Conservation (phyloP, 2,329 filamentous ascomycete genomes). For the Aureobasidium zeae region DNA sequence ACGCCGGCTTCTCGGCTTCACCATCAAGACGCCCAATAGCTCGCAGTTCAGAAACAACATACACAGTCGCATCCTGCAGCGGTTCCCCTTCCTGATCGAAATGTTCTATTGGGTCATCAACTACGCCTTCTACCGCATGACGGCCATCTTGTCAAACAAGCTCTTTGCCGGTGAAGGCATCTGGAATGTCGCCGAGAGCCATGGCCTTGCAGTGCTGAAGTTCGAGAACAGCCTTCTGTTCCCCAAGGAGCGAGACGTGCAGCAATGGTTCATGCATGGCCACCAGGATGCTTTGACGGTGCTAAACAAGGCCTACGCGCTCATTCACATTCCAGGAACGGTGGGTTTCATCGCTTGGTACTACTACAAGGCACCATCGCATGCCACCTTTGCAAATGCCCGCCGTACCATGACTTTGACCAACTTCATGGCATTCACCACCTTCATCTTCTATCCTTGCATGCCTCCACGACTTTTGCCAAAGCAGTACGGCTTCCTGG, state of each 20-base stretch:
- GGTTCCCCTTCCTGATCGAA: conserved; percentile 60
- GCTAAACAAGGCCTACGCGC: conserved; percentile 50
- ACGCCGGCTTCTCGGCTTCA: conserved; percentile 43
- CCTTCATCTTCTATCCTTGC: conserved; percentile 45
- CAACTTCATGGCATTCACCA: conserved; percentile 45
- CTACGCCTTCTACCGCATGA: conserved; percentile 54
- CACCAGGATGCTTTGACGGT: conserved; percentile 46
- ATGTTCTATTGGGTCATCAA: conserved; percentile 68
- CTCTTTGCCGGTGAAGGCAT: conserved; percentile 46
- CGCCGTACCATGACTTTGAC: conserved; percentile 42
- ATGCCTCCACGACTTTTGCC: conserved; percentile 44
- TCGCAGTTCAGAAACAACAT: conserved; percentile 51
- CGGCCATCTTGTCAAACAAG: conserved; percentile 42
- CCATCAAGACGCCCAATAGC: conserved; percentile 48
- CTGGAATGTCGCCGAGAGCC: conserved; percentile 47
- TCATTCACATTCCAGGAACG: conserved; percentile 53
- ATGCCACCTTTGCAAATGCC: conserved; percentile 36
- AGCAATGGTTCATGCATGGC: conserved; percentile 48
- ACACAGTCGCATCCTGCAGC: conserved; percentile 55
- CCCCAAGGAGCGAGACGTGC: conserved; percentile 44
- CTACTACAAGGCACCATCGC: conserved; percentile 49
- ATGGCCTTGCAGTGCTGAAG: conserved; percentile 47
- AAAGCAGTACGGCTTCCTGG: conserved; percentile 36
- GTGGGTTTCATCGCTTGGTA: conserved; percentile 56
- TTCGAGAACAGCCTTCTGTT: conserved; percentile 49